Percentiles rank a stretch among this genome's conserved stretches.
Evolutionary conservation across 1,284 basidiomycete species (phyloP).

Genomic region (Fomitopsis betulina): DNA sequence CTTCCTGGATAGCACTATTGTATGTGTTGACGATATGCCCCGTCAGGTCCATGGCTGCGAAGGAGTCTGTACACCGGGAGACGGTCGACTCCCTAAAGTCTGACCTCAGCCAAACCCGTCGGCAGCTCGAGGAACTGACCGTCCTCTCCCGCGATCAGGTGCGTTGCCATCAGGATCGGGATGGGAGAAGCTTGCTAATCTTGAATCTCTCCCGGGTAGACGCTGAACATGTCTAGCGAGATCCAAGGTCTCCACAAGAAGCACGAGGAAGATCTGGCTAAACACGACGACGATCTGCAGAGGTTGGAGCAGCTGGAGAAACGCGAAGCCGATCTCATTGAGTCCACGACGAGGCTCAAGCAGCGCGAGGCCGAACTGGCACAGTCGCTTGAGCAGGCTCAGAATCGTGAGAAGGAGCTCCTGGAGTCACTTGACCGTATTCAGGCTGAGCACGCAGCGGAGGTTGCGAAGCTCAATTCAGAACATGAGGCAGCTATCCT

Average conservation of each 20-base stretch:
- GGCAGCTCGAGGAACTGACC: conserved; percentile 77
- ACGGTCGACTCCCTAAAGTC: conserved; percentile 63
- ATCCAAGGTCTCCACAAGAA: conserved; percentile 68
- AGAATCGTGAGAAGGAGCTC: conserved; percentile 54
- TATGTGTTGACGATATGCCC: neutral
- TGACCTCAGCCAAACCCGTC: conserved; percentile 64
- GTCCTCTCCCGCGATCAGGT: conserved; percentile 81
- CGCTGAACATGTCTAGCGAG: conserved; percentile 82
- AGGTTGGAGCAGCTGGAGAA: conserved; percentile 48
- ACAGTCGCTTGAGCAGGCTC: conserved; percentile 44
- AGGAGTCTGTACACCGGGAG: conserved; percentile 83
- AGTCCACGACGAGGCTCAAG: conserved; percentile 44
- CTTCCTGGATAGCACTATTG: too few relatives aligned
- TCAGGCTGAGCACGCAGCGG: conserved; percentile 35
- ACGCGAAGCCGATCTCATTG: conserved; percentile 50
- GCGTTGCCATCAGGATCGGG: conserved; percentile 13
- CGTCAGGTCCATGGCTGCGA: conserved; percentile 87
- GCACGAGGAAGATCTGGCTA: conserved; percentile 47
- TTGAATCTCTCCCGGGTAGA: conserved; percentile 33
- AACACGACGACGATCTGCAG: conserved; percentile 21
- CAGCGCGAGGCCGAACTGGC: conserved; percentile 20
- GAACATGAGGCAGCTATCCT: conserved; percentile 52
- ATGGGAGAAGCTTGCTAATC: neutral
- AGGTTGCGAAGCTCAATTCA: conserved; percentile 44
- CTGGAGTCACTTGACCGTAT: conserved; percentile 35